These are phyloP conservation scores for Tricholoma sp. DNA, from an alignment of 768 basidiomycete genomes.

Conservation along the genomic window DNA sequence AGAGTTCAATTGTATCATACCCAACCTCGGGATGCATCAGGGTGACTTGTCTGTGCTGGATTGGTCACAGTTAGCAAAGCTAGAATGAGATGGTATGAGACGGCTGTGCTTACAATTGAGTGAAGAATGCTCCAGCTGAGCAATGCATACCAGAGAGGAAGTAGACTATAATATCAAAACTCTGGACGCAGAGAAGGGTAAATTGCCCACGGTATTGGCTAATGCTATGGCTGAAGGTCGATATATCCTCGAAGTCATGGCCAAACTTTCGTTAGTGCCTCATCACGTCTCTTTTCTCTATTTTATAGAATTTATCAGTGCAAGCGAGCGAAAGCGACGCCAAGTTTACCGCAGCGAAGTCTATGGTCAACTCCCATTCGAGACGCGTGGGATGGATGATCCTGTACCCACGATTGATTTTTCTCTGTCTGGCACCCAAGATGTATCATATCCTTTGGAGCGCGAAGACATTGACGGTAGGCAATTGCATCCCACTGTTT, in stretches of 20 bases:
- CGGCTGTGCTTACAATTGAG: too few relatives aligned
- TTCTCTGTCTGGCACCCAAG: constrained; percentile 59
- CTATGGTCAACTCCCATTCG: constrained; percentile 84
- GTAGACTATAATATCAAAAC: constrained; percentile 62
- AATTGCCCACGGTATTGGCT: constrained; percentile 62
- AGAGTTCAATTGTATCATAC: too few relatives aligned
- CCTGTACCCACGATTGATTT: constrained; percentile 77
- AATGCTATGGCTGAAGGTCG: constrained; percentile 59
- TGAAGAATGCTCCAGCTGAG: constrained; percentile 40
- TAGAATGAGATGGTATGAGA: too few relatives aligned
- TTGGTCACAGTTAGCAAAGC: too few relatives aligned
- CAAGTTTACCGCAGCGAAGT: constrained; percentile 82
- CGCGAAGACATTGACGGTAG: constrained; percentile 71
- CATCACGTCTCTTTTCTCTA: background rate
- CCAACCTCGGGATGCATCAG: too few relatives aligned
- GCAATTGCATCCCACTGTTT: constrained; percentile 15
- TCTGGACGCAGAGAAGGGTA: constrained; percentile 61
- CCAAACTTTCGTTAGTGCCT: constrained; percentile 72
- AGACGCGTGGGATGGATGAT: constrained; percentile 75
- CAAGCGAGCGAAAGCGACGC: constrained; percentile 76
- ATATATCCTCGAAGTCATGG: constrained; percentile 83
- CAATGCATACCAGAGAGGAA: constrained; percentile 55
- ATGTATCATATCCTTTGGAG: constrained; percentile 62
- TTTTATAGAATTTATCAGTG: constrained; percentile 30
- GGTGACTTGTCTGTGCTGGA: too few relatives aligned